phyloP scores from a whole-genome alignment of 257 asterid genomes.

The Penstemon davidsonii region DNA sequence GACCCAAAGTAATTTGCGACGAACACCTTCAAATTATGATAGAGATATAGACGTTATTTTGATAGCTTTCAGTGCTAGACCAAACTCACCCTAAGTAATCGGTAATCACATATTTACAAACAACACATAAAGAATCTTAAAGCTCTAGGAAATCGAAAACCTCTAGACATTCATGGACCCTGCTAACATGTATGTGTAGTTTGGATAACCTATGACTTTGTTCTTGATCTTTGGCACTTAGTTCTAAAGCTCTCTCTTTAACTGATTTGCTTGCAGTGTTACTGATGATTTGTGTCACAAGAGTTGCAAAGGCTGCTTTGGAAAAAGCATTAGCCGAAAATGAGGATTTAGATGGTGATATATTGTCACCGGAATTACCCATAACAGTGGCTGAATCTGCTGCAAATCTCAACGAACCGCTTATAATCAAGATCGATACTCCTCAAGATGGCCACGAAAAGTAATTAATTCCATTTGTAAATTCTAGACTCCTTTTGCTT shows the following conservation, averaged over 20 bases:
- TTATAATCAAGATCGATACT: conserved; percentile 65
- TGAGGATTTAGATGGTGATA: conserved; percentile 45
- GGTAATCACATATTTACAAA: too few species aligned
- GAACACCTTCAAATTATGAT: too few species aligned
- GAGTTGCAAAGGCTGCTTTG: conserved; percentile 76
- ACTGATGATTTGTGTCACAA: conserved; percentile 58
- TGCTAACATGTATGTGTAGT: not conserved
- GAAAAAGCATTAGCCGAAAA: conserved; percentile 83
- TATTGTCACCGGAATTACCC: conserved; percentile 45
- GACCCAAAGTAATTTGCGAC: too few species aligned
- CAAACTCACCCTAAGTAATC: too few species aligned
- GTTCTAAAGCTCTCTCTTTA: not conserved
- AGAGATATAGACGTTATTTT: too few species aligned
- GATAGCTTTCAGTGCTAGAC: too few species aligned
- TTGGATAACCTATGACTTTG: conserved; percentile 2
- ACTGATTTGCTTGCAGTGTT: conserved; percentile 48
- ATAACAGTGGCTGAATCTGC: conserved; percentile 34
- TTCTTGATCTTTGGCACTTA: not conserved
- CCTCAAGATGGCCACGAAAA: conserved; percentile 54
- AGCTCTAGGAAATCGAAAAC: too few species aligned
- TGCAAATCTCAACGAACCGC: conserved; percentile 62
- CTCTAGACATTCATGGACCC: too few species aligned
- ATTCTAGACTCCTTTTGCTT: conserved; percentile 39
- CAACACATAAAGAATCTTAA: too few species aligned
- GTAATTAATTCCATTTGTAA: conserved; percentile 47